Conservation (phyloP, 23 red algal genomes). For the Gracilariopsis chorda region DNA sequence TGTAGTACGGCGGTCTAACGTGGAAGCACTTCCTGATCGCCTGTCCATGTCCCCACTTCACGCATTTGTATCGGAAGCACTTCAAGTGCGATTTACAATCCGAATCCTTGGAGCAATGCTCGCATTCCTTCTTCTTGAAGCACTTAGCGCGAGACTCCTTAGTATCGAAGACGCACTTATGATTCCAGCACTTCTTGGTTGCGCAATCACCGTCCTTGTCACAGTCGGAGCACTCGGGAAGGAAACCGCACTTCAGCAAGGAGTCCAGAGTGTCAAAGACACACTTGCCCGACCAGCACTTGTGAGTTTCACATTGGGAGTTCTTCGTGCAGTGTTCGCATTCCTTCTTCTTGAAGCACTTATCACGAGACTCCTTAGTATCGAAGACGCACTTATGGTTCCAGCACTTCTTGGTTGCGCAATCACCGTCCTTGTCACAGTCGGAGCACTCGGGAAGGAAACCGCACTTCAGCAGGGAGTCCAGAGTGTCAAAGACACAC, state of each 20-base stretch:
- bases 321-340: background rate
- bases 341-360: conserved; percentile 35
- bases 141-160: background rate
- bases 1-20: too few relatives aligned
- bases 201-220: background rate
- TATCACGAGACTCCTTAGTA: background rate
- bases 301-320: conserved; percentile 20
- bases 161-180: conserved; percentile 26
- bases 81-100: background rate
- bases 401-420: conserved; percentile 34
- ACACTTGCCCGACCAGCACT: conserved; percentile 23
- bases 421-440: background rate
- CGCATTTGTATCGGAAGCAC: conserved; percentile 2
- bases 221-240: background rate
- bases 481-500: background rate
- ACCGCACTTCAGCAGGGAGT: background rate
- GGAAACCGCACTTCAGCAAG: background rate
- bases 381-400: conserved; percentile 6
- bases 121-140: conserved; percentile 47
- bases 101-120: background rate
- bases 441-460: background rate
- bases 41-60: background rate
- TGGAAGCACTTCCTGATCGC: conserved; percentile 3
- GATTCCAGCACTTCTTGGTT: conserved; percentile 44
- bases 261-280: background rate